These are phyloP conservation scores for Dactylellina leptospora DNA, from an alignment of 2,329 filamentous ascomycete species.

Conservation along the genomic window DNA sequence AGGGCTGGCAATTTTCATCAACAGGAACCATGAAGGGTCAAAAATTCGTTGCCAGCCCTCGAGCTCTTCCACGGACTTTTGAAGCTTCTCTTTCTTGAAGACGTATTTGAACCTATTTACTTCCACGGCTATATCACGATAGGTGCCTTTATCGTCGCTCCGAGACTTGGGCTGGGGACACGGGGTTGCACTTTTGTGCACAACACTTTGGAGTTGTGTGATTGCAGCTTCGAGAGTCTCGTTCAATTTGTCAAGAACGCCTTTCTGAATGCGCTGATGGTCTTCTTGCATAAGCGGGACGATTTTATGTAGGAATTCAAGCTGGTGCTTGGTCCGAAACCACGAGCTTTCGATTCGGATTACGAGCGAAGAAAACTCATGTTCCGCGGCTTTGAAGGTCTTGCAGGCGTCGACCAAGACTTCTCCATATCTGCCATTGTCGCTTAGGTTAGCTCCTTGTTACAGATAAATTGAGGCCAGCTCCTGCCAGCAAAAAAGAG, in stretches of 20 bases:
- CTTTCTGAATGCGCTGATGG: conserved; percentile 53
- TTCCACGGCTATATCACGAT: conserved; percentile 35
- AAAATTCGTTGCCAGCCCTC: conserved; percentile 59
- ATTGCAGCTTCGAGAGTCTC: conserved; percentile 28
- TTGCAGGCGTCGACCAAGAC: conserved; percentile 43
- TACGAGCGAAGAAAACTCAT: conserved; percentile 54
- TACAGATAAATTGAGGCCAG: not conserved
- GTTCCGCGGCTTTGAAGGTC: conserved; percentile 53
- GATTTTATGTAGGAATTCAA: conserved; percentile 55
- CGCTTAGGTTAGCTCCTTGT: not conserved
- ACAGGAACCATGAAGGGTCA: conserved; percentile 59
- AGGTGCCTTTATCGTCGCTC: not conserved
- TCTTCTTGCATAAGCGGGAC: conserved; percentile 53
- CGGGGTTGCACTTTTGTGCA: conserved; percentile 10
- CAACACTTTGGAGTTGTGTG: conserved; percentile 38
- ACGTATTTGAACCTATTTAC: conserved; percentile 53
- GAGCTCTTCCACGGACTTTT: conserved; percentile 58
- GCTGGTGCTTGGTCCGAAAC: conserved; percentile 56
- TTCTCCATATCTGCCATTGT: conserved; percentile 52
- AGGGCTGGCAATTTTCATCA: conserved; percentile 56
- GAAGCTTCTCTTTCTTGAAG: conserved; percentile 55
- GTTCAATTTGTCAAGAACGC: conserved; percentile 51
- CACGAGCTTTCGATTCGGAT: conserved; percentile 54
- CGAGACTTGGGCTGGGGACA: not conserved
- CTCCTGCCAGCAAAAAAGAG: not conserved